Base-by-base conservation (phyloP, 2,329 filamentous ascomycete species). In the Colletotrichum tofieldiae region DNA sequence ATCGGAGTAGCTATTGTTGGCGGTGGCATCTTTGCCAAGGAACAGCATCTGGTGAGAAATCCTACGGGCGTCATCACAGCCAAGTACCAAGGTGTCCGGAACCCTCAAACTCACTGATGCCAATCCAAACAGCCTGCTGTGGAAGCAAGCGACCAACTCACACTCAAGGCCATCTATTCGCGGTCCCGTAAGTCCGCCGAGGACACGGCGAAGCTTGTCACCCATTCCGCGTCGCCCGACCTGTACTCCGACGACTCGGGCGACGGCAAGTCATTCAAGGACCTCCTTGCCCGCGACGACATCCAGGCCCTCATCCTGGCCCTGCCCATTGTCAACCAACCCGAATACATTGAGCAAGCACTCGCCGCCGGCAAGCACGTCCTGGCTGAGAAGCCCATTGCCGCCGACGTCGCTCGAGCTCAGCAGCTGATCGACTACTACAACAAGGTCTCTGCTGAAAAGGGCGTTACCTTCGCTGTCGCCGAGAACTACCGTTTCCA, bases 401-500 rank as follows among this genome's bases (percentile, higher is more conserved):
- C 89, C 3, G 87, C 88, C 75, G 89, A 92, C 75, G 81, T 92
- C 11, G 82, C 84, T 1, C 77, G 78, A 1, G 86, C 81, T 20
- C 76, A 80, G 73, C 77, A 81, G 68, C 82, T 88, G 11, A 81
- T 88, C 51, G 79, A 77, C 6, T 81, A 77, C 73, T 80, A 80
- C 72, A 74, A 75, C 26, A 63, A 70, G 4, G 71, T 84, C 6
- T 77, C 76, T 16, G 72, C 73, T 14, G 76, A 77, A 14, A 65
- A 64, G 26, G 67, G 77, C 69, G 82, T 83, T 14, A 87, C 86
- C 7, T 90, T 90, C 82, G 85, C 85, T 18, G 86, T 95, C 4
- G 93, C 92, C 0, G 93, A 95, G 81, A 94, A 95, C 81, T 93
- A 90, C 78, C 88, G 93, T 62, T 94, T 90, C 82, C 80, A 89